phyloP scores from a whole-genome alignment of 257 asterid species.

The Solanum microdontum region DNA sequence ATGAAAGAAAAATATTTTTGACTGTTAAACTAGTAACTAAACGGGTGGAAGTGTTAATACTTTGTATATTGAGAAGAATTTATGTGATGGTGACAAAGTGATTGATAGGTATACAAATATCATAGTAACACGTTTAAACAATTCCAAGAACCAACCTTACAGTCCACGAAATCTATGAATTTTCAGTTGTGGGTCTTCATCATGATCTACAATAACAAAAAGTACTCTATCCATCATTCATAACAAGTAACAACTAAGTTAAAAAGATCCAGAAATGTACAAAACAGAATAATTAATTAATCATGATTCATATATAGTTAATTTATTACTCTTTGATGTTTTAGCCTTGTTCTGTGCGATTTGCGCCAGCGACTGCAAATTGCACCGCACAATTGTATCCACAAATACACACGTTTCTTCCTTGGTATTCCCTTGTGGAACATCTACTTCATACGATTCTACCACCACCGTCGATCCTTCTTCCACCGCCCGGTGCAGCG shows the following conservation, averaged over 20 bases:
- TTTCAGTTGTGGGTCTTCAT: conserved; percentile 7
- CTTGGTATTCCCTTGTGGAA: conserved; percentile 59
- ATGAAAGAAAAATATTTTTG: not conserved
- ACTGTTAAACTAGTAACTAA: not conserved
- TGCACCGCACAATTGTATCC: conserved; percentile 72
- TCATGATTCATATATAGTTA: not conserved
- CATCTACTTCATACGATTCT: conserved; percentile 76
- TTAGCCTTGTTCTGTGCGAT: conserved; percentile 29
- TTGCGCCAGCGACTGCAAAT: conserved; percentile 57
- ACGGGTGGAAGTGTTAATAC: not conserved
- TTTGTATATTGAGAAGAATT: not conserved
- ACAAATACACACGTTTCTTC: conserved; percentile 74
- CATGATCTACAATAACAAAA: conserved; percentile 16
- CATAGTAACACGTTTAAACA: not conserved
- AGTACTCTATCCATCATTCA: conserved; percentile 4
- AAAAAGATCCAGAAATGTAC: not conserved
- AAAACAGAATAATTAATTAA: not conserved
- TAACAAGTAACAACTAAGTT: not conserved
- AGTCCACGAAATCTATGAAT: not conserved
- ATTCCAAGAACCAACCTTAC: not conserved
- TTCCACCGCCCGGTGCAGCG: conserved; percentile 29
- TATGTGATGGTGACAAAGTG: not conserved
- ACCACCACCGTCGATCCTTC: conserved; percentile 47
- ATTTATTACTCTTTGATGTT: not conserved
- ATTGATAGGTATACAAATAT: not conserved